Conservation (phyloP, 345 rosid species). For the Jatropha curcas region DNA sequence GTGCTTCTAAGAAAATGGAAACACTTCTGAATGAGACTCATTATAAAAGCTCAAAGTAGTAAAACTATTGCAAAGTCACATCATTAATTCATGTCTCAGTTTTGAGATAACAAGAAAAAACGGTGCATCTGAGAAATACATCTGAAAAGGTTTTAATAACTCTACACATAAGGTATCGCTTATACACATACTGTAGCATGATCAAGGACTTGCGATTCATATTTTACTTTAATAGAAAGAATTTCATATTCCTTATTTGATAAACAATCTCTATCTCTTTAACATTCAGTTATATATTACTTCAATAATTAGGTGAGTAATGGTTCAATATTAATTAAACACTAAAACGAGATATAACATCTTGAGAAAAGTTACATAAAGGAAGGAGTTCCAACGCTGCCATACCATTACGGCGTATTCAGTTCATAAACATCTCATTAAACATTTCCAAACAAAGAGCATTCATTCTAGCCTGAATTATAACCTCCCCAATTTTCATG, state of each 20-base stretch:
- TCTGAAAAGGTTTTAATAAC: not conserved
- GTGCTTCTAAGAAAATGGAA: not conserved
- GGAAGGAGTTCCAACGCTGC: not conserved
- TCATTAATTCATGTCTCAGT: not conserved
- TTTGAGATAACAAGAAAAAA: not conserved
- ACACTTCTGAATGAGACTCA: not conserved
- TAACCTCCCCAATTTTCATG: not conserved
- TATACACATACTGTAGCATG: not conserved
- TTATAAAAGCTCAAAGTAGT: not conserved
- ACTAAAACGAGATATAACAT: not conserved
- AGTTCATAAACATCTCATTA: not conserved
- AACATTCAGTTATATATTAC: not conserved
- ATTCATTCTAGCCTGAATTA: not conserved
- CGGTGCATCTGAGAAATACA: not conserved
- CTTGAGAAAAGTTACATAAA: not conserved
- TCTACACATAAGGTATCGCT: no score
- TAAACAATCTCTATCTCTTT: not conserved
- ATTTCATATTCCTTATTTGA: not conserved
- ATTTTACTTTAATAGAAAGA: no score
- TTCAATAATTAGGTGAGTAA: not conserved
- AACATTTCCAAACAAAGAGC: not conserved
- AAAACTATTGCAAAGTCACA: no score
- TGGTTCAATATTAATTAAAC: not conserved
- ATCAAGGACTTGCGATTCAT: not conserved
- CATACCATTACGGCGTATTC: not conserved